A percentile compares a stretch with the other conserved stretches of the same genome.
These are phyloP conservation scores for Diospyros lotus DNA, from an alignment of 148 eudicot species.

Conservation along the genomic window DNA sequence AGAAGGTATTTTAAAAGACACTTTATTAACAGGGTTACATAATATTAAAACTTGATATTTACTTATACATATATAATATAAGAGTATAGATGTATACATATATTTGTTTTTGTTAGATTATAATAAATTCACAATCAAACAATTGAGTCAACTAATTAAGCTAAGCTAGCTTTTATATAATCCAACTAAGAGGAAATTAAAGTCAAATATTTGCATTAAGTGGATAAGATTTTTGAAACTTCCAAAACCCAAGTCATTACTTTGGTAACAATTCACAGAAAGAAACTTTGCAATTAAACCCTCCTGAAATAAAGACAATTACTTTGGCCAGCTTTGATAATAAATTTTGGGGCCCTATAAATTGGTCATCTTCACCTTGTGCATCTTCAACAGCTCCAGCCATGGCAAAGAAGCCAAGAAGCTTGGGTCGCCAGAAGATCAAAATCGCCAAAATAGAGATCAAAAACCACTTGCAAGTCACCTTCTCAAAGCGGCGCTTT, in stretches of 20 bases:
- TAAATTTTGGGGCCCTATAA: conserved; percentile 19
- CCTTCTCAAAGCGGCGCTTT: conserved; percentile 58
- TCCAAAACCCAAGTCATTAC: conserved; percentile 37
- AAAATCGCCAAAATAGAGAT: conserved; percentile 53
- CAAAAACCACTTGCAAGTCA: conserved; percentile 51
- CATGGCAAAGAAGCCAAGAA: conserved; percentile 45
- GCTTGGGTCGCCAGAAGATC: conserved; percentile 57
- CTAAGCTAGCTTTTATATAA: no score
- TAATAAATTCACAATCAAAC: no score
- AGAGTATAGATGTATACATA: no score
- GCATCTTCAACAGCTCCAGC: conserved; percentile 3
- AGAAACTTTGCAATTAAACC: background rate
- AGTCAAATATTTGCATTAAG: conserved; percentile 18
- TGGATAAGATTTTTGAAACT: conserved; percentile 21
- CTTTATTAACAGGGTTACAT: no score
- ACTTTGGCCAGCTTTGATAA: conserved; percentile 7
- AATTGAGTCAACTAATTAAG: no score
- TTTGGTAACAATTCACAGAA: conserved; percentile 13
- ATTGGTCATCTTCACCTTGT: conserved; percentile 1
- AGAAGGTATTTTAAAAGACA: no score
- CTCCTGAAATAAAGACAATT: background rate
- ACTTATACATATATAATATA: no score
- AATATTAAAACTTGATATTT: no score
- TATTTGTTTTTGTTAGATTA: no score
- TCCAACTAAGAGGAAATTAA: no score